A percentile compares a stretch with the other conserved stretches of the same genome.
Conservation (phyloP, 306 rosid species). For the Senna siamea region DNA sequence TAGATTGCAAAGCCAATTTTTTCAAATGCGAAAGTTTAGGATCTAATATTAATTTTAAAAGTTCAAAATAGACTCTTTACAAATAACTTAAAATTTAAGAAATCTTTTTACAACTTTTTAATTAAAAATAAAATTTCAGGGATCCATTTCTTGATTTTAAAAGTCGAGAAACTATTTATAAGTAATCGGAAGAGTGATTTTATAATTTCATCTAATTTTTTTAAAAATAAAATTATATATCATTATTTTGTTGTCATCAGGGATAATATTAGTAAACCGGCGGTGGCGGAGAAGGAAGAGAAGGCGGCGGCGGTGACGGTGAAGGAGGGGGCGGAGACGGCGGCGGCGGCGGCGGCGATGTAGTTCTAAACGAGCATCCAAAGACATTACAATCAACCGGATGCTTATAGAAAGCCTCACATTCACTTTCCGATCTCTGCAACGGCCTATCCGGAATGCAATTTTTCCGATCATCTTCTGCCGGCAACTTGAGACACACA, state of each 20-base stretch:
- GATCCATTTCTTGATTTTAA: too few relatives aligned
- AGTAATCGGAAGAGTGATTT: too few relatives aligned
- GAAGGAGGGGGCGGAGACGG: too few relatives aligned
- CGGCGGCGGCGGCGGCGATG: background rate
- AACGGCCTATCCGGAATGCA: slow-evolving; percentile 71
- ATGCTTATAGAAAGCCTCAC: slow-evolving; percentile 53
- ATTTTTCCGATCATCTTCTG: slow-evolving; percentile 62
- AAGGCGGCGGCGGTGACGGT: accelerated
- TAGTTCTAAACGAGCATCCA: slow-evolving; percentile 45
- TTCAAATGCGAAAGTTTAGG: too few relatives aligned
- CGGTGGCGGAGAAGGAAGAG: background rate
- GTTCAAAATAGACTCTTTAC: too few relatives aligned
- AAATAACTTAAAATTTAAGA: too few relatives aligned
- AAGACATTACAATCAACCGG: slow-evolving; percentile 61
- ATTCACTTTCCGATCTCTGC: slow-evolving; percentile 64
- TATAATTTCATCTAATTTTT: too few relatives aligned
- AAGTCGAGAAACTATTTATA: too few relatives aligned
- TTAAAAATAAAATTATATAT: background rate
- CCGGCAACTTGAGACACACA: slow-evolving; percentile 56
- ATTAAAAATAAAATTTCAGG: too few relatives aligned
- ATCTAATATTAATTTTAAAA: too few relatives aligned
- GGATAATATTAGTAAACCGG: slow-evolving; percentile 39
- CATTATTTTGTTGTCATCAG: background rate
- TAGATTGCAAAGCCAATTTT: too few relatives aligned
- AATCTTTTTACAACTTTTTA: too few relatives aligned